These are phyloP conservation scores for Gremmenia infestans DNA, from an alignment of 2,329 filamentous ascomycete species.

Conservation along the genomic window DNA sequence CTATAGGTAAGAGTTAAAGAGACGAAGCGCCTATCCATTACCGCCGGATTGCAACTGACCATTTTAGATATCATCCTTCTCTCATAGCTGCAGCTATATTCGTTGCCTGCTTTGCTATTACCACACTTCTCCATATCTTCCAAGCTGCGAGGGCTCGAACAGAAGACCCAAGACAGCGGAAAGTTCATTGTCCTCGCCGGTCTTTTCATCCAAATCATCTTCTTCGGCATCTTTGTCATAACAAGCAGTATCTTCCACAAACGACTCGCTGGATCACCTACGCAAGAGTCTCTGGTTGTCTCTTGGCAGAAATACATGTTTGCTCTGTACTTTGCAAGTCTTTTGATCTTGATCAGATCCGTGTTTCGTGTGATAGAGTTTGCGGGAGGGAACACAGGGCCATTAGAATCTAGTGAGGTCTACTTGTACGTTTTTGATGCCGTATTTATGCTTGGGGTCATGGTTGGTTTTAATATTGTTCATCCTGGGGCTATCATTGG, in stretches of 20 bases:
- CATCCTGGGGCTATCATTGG: constrained; percentile 32
- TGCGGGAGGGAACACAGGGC: constrained; percentile 38
- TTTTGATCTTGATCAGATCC: constrained; percentile 43
- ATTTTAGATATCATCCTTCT: constrained; percentile 40
- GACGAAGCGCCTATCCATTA: constrained; percentile 24
- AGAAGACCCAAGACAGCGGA: constrained; percentile 29
- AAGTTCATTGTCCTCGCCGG: constrained; percentile 42
- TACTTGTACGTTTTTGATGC: constrained; percentile 44
- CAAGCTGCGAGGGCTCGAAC: constrained; percentile 26
- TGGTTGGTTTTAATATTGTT: constrained; percentile 33
- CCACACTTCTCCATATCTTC: constrained; percentile 29
- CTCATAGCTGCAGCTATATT: constrained; percentile 39
- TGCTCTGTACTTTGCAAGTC: constrained; percentile 37
- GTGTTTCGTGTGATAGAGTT: constrained; percentile 47
- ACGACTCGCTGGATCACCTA: constrained; percentile 10
- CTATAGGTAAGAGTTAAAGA: constrained; percentile 11
- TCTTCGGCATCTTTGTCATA: constrained; percentile 46
- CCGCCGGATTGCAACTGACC: neutral
- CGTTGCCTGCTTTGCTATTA: constrained; percentile 30
- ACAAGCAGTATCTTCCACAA: constrained; percentile 15
- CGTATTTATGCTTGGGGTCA: constrained; percentile 37
- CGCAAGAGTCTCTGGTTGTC: neutral
- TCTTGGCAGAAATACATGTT: constrained; percentile 34
- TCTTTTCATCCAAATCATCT: constrained; percentile 44
- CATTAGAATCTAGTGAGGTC: constrained; percentile 39